phyloP scores from a whole-genome alignment of 768 basidiomycete genomes.

The Termitomyces sp. region DNA sequence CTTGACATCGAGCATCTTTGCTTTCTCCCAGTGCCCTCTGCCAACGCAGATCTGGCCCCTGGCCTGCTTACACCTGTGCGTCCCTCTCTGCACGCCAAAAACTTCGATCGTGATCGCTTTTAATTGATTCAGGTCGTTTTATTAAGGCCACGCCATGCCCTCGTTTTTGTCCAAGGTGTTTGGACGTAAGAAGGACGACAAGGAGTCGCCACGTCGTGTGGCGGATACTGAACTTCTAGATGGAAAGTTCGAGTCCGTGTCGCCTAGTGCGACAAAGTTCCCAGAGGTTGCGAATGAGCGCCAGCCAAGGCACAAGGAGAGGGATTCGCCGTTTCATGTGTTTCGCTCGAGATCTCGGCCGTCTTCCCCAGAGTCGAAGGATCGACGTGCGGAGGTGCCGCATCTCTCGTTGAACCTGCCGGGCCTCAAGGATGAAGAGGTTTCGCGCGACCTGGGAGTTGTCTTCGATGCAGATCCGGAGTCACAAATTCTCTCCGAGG shows the following conservation, averaged over 20 bases:
- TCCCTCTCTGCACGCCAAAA: background rate
- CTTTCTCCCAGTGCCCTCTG: slow-evolving; percentile 5
- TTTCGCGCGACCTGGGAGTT: slow-evolving; percentile 43
- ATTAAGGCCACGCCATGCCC: slow-evolving; percentile 40
- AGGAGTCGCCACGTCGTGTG: slow-evolving; percentile 26
- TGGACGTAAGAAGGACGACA: slow-evolving; percentile 64
- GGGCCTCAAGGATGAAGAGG: slow-evolving; percentile 39
- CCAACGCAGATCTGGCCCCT: slow-evolving; percentile 9
- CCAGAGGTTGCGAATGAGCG: slow-evolving; percentile 26
- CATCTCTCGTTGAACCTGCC: slow-evolving; percentile 62
- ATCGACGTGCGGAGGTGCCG: slow-evolving; percentile 36
- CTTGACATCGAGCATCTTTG: slow-evolving; percentile 9
- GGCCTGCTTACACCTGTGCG: slow-evolving; percentile 9
- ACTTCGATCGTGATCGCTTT: background rate
- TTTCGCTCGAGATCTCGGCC: slow-evolving; percentile 43
- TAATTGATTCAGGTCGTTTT: slow-evolving; percentile 9
- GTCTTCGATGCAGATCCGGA: slow-evolving; percentile 59
- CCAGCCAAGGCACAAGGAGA: slow-evolving; percentile 33
- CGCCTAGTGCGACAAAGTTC: slow-evolving; percentile 38
- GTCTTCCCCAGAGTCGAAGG: slow-evolving; percentile 26
- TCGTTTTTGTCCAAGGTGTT: slow-evolving; percentile 77
- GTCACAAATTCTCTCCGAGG: slow-evolving; percentile 39
- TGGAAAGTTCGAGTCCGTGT: slow-evolving; percentile 70
- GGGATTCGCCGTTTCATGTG: slow-evolving; percentile 40
- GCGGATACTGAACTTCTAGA: slow-evolving; percentile 51